A percentile compares a stretch with the other conserved stretches of the same genome.
phyloP scores from a whole-genome alignment of 1,284 basidiomycete genomes.

The Papiliotrema flavescens region DNA sequence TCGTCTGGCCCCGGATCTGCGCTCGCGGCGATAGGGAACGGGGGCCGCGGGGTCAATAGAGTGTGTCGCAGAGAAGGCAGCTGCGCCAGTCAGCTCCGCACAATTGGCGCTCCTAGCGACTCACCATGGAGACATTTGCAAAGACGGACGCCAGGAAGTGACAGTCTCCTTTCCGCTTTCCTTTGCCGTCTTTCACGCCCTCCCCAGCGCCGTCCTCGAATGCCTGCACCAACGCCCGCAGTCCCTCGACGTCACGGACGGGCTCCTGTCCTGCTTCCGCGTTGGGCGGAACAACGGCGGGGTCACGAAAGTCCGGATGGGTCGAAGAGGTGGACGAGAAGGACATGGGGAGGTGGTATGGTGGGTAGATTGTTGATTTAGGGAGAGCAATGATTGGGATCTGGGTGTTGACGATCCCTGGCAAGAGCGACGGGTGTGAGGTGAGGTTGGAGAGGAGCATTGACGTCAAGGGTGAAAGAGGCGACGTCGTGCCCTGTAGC shows the following conservation, averaged over 20 bases:
- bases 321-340: conserved; percentile 63
- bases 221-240: conserved; percentile 77
- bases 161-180: conserved; percentile 64
- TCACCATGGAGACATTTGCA: conserved; percentile 77
- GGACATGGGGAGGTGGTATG: conserved; percentile 68
- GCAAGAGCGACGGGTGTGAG: conserved; percentile 67
- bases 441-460: conserved; percentile 97
- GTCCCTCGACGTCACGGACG: conserved; percentile 58
- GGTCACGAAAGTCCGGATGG: conserved; percentile 46
- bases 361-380: conserved; percentile 50
- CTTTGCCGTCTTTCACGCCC: conserved; percentile 52
- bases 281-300: conserved; percentile 56
- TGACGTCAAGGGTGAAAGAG: conserved; percentile 87
- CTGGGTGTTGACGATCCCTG: conserved; percentile 63
- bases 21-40: conserved; percentile 40
- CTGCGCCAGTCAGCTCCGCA: conserved; percentile 15
- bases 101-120: conserved; percentile 26
- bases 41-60: conserved; percentile 41
- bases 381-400: conserved; percentile 59
- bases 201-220: conserved; percentile 71
- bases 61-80: conserved; percentile 40
- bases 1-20: conserved; percentile 33
- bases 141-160: conserved; percentile 90
- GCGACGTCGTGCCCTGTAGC: conserved; percentile 74
- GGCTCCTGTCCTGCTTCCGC: conserved; percentile 57